Evolutionary conservation across 352 stramenopile genomes (phyloP), one percentile per base, ranked within the genome.

Genomic region (Poterioochromonas sp.): DNA sequence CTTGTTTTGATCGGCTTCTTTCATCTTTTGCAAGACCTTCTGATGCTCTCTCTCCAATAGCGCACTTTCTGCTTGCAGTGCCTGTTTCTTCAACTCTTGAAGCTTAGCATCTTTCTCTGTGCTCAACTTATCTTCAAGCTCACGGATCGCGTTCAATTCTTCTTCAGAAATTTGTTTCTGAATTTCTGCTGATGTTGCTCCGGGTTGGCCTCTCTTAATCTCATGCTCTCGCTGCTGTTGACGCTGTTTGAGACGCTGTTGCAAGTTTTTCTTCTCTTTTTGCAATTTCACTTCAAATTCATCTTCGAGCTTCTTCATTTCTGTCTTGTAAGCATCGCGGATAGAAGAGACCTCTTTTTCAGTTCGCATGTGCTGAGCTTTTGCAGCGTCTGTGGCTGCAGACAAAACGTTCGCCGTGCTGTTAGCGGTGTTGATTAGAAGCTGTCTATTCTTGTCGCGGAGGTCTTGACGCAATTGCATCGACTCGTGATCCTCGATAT

Each of bases 191-290:
- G 37, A n/a, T n/a, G 37, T 32, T n/a, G n/a, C n/a, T n/a, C n/a
- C n/a, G n/a, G n/a, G n/a, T 35, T 43, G 62, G 62, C 62, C 62
- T 35, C 69, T 63, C 1, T 2, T 5, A 0, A 76, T 5, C 39
- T 76, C 43, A 11, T 65, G 1, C 5, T 41, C 12, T 26, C 39
- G 18, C 8, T 35, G 12, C 3, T 34, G 1, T 37, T 29, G 11
- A 0, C n/a, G 3, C 1, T 12, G 0, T 29, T 8, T 18, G 11
- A 76, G 11, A 3, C 69, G 18, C 37, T 76, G 73, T 29, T 11
- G 2, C 32, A 76, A 63, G 39, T 63, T 63, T 1, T 37, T 11
- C n/a, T 76, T 76, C 39, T 76, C 69, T 29, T 64, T 32, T 29
- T 5, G 2, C 8, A 35, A 11, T 63, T 76, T 34, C 2, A 8